Base-by-base conservation (phyloP, 805 yeast genomes). In the Blastobotrys terrestris region DNA sequence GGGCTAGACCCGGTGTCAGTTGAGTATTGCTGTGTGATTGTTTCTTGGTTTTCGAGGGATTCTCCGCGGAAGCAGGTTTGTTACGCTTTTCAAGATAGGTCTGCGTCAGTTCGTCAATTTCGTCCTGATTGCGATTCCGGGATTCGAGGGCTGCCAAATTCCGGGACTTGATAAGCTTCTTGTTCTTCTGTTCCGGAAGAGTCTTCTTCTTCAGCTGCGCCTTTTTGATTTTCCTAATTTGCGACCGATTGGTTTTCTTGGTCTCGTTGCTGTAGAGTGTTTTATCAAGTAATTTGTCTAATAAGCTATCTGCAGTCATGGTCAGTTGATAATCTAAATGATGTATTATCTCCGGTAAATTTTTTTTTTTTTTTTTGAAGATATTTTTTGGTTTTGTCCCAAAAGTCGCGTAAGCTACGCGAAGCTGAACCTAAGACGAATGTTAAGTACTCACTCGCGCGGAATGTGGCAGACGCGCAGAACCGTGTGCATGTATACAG, bases 1-100 rank as follows among this genome's bases (percentile, higher is more conserved):
- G 64, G 16, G 64, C 65, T 15, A 62, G 49, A 7, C 65, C 65
- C 8, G 65, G 65, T 8, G 65, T 62, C 39, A 62, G 48, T 0
- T 64, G 64, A 2, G 54, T 31, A 51, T 43, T 3, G 55, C 52
- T 41, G 45, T 39, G n/a, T 49, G 31, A 31, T 50, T 51, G 16
- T 42, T 46, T 31, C 31, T 20, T 26, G 39, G 31, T 31, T 19
- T 35, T 18, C 2, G 19, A 15, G 2, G 16, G 39, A 13, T 43
- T 46, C 39, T 45, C 26, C 3, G 14, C 39, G 31, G 41, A 18
- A 5, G 49, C 51, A 15, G 31, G 39, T 47, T 47, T 46, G n/a
- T 13, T 39, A 15, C 20, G 55, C 46, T 43, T 53, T 48, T 21
- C 53, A 45, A 11, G 42, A 49, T 48, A 50, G 16, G 55, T 51